These are phyloP conservation scores for Paxillus ammoniavirescens DNA, from an alignment of 768 basidiomycete species.

Conservation along the genomic window DNA sequence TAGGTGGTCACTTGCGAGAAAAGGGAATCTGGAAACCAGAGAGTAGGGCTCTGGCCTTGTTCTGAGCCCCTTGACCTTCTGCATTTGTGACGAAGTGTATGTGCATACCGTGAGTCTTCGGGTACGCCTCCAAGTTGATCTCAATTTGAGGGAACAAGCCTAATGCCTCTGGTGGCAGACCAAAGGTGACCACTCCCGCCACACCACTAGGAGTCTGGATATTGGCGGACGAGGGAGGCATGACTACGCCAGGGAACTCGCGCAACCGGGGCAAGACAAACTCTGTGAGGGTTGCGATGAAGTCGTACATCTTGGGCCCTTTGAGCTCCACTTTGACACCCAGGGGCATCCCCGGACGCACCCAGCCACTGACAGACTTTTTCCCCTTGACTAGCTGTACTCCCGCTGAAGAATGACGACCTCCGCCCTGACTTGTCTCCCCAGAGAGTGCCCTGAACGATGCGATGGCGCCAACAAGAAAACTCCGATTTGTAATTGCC, in stretches of 20 bases:
- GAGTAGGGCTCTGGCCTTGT: conserved; percentile 79
- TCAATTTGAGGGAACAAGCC: conserved; percentile 95
- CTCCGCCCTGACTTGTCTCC: conserved; percentile 72
- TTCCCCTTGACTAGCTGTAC: conserved; percentile 73
- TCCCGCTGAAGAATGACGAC: conserved; percentile 65
- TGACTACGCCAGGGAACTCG: conserved; percentile 80
- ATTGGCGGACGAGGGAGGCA: conserved; percentile 74
- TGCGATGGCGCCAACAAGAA: conserved; percentile 83
- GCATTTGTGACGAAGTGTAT: conserved; percentile 93
- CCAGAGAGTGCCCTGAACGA: conserved; percentile 86
- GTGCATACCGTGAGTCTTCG: conserved; percentile 85
- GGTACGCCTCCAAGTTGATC: conserved; percentile 89
- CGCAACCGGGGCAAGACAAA: conserved; percentile 94
- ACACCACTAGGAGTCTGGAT: conserved; percentile 73
- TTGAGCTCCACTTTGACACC: conserved; percentile 90
- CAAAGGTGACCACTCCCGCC: conserved; percentile 87
- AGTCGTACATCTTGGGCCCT: conserved; percentile 94
- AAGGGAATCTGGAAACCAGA: conserved; percentile 95
- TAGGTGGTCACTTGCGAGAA: conserved; percentile 37
- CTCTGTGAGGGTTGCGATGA: conserved; percentile 82
- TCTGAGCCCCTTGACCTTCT: conserved; percentile 84
- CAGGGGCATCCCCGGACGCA: conserved; percentile 76
- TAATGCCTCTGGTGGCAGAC: conserved; percentile 81
- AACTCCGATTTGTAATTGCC: conserved; percentile 63
- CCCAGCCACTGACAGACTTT: conserved; percentile 77